Percentiles rank a stretch among this genome's conserved stretches.
phyloP scores from a whole-genome alignment of 192 early-diverging fungal genomes.

The Coemansia sp. region DNA sequence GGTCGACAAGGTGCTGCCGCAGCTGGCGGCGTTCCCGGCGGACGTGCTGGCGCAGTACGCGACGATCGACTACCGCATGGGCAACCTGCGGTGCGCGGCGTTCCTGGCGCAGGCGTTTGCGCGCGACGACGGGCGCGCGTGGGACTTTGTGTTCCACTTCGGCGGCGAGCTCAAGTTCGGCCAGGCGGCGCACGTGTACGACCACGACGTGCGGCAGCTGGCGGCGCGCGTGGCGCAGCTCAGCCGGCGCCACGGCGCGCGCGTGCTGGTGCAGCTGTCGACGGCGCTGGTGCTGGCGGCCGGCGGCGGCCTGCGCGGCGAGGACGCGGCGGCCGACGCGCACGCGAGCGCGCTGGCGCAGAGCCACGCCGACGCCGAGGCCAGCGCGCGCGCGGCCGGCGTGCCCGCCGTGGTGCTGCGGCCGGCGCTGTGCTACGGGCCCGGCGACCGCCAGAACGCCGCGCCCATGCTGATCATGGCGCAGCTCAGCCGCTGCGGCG shows the following conservation, averaged over 20 bases:
- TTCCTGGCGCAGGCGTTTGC: slow-evolving; percentile 69
- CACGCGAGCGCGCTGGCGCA: slow-evolving; percentile 16
- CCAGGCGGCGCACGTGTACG: slow-evolving; percentile 69
- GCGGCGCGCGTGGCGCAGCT: slow-evolving; percentile 78
- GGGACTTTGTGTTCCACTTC: slow-evolving; percentile 93
- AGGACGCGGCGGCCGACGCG: slow-evolving; percentile 13
- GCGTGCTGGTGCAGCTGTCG: slow-evolving; percentile 80
- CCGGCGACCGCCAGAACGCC: slow-evolving; percentile 61
- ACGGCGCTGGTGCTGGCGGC: slow-evolving; percentile 82
- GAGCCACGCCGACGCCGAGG: slow-evolving; percentile 30
- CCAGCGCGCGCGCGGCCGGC: slow-evolving; percentile 1
- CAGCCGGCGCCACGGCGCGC: slow-evolving; percentile 70
- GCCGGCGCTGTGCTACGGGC: slow-evolving; percentile 87
- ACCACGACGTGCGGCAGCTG: slow-evolving; percentile 54
- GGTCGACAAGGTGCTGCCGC: slow-evolving; percentile 40
- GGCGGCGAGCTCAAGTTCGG: slow-evolving; percentile 95
- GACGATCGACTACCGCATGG: slow-evolving; percentile 44
- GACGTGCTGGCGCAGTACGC: slow-evolving; percentile 17
- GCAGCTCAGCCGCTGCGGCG: slow-evolving; percentile 86
- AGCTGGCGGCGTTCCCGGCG: slow-evolving; percentile 32
- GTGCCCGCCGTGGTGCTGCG: slow-evolving; percentile 82
- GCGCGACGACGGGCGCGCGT: slow-evolving; percentile 62
- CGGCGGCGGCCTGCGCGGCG: background rate
- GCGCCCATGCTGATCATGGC: slow-evolving; percentile 93
- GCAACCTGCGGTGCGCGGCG: slow-evolving; percentile 36